Base-by-base conservation (phyloP, 495 filamentous ascomycete species). In the Talaromyces trachyspermus region DNA sequence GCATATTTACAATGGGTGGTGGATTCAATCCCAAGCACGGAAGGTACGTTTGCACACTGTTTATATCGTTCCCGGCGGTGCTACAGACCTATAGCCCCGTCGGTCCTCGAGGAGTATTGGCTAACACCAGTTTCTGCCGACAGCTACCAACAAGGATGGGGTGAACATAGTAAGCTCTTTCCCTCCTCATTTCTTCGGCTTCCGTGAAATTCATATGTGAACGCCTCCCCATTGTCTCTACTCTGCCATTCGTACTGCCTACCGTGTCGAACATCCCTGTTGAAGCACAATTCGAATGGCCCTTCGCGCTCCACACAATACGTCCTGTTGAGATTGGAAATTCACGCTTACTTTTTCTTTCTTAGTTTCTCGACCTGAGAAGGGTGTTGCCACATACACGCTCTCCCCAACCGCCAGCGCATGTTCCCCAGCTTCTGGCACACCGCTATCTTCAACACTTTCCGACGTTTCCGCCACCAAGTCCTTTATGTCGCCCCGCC, bases 401-500 rank as follows among this genome's bases (percentile, higher is more conserved):
- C 52, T 86, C 49, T 79, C 79, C 61, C 75, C 52, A 86, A 86
- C 61, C 74, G 78, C 53, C 82, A 86, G 70, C 69, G 74, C 29
- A 80, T 81, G 54, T 68, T 86, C 25, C 79, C 78, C 42, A 81
- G 81, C 56, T 59, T 74, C 15, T 60, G 66, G 22, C 54, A 84
- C 54, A 74, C 76, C 32, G 82, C 82, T 53, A 69, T 85, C 68
- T 85, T 85, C 69, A 81, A 81, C 65, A 63, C 59, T 43, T 80
- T 72, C 69, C 74, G 78, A 47, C 64, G 78, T 49, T 76, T 69
- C 66, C 67, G 66, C 54, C 60, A 72, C 46, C 85, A 95, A 75
- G 76, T 85, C 53, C 75, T 95, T 54, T 95, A 89, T 74, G 75
- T 86, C 61, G 75, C 74, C n/a, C 88, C 90, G 23, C 85, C 90